Percentiles rank a stretch among this genome's conserved stretches.
These are phyloP conservation scores for Erythrophleum ivorense DNA, from an alignment of 331 rosid species.

Conservation along the genomic window DNA sequence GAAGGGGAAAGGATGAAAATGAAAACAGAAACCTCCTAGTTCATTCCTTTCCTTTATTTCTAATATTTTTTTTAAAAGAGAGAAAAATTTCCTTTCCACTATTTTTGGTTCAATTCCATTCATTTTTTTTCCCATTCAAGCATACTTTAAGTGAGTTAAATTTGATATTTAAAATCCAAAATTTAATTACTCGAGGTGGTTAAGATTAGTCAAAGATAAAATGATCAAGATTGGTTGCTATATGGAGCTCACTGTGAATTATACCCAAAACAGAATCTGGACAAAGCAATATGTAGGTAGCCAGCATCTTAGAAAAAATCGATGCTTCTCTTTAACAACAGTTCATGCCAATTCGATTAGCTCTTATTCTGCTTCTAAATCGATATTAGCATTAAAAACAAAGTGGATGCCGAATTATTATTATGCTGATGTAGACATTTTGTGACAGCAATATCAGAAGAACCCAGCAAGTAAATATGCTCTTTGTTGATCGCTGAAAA, in stretches of 20 bases:
- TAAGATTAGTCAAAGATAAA: neutral
- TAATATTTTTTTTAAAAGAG: too few species aligned
- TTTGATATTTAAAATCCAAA: too few species aligned
- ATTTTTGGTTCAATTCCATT: too few species aligned
- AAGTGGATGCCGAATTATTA: neutral
- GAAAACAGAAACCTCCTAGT: too few species aligned
- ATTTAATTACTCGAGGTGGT: neutral
- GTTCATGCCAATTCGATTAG: neutral
- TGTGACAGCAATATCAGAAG: neutral
- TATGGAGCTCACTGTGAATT: too few species aligned
- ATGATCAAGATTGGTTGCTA: too few species aligned
- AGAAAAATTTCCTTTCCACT: too few species aligned
- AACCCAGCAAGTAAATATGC: neutral
- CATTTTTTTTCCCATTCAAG: too few species aligned
- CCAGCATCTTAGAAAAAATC: neutral
- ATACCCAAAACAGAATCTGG: neutral
- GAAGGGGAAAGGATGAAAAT: too few species aligned
- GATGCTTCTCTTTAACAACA: neutral
- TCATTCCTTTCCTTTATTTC: too few species aligned
- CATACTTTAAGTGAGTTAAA: too few species aligned
- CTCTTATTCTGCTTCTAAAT: too few species aligned
- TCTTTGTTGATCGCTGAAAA: neutral
- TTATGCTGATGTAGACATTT: neutral
- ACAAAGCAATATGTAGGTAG: neutral
- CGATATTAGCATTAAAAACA: neutral